Evolutionary conservation across 164 flowering plant genomes (phyloP).

Genomic region (Malania oleifera): DNA sequence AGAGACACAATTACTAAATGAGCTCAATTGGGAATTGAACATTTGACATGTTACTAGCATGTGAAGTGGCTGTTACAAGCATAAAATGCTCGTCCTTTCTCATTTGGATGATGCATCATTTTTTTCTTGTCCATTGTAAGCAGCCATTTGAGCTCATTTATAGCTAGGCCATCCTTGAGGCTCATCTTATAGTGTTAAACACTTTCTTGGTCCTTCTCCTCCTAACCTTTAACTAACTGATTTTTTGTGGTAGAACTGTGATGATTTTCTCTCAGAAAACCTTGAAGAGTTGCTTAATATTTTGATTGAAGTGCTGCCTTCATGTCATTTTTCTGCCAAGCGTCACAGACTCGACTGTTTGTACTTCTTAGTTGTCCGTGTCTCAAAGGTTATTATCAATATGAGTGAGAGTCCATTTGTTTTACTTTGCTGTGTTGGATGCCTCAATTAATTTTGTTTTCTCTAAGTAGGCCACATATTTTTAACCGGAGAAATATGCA

Average conservation of each 20-base stretch:
- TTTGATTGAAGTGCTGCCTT: conserved; percentile 74
- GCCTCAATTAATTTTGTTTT: neutral
- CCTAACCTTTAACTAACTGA: neutral
- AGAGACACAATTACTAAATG: neutral
- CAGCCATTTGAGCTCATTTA: neutral
- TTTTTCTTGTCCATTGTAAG: no score
- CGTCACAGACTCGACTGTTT: conserved; percentile 87
- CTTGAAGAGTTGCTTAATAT: conserved; percentile 55
- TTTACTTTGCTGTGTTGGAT: neutral
- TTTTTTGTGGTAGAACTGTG: conserved; percentile 37
- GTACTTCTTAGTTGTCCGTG: conserved; percentile 61
- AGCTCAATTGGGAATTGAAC: no score
- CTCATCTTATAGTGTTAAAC: neutral
- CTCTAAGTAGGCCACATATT: neutral
- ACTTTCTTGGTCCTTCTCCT: neutral
- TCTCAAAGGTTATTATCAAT: conserved; percentile 47
- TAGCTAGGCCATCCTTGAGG: neutral
- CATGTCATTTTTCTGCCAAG: conserved; percentile 85
- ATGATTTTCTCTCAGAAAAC: conserved; percentile 45
- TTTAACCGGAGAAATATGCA: neutral
- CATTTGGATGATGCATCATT: no score
- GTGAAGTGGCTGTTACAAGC: no score
- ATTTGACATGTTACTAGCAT: no score
- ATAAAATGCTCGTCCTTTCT: no score
- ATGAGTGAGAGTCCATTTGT: neutral